phyloP scores from a whole-genome alignment of 345 rosid species.

The Xanthoceras sorbifolium region DNA sequence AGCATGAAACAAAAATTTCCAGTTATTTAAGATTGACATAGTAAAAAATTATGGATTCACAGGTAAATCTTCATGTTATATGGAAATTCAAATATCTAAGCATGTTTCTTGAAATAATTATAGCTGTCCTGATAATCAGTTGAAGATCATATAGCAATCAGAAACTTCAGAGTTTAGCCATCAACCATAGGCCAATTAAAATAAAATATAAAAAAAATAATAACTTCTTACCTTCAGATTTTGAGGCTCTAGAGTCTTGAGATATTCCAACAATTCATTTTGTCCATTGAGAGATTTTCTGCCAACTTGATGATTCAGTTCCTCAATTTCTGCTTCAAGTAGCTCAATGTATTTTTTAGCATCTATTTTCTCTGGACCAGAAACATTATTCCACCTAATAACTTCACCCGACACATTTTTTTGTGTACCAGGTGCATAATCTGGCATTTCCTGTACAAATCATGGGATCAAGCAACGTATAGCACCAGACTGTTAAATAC shows the following conservation, averaged over 20 bases:
- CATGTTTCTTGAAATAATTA: background rate
- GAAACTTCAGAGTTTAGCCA: background rate
- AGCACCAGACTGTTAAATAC: constrained; percentile 13
- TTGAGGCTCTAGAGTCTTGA: constrained; percentile 90
- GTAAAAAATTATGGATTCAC: background rate
- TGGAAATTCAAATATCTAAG: background rate
- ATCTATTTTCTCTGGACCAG: constrained; percentile 89
- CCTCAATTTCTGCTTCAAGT: constrained; percentile 95
- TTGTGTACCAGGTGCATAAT: constrained; percentile 92
- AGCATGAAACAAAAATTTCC: background rate
- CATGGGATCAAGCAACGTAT: constrained; percentile 11
- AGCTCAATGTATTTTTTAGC: constrained; percentile 88
- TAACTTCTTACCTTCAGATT: constrained; percentile 72
- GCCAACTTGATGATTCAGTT: constrained; percentile 74
- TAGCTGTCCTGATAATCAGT: background rate
- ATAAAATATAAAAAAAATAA: background rate
- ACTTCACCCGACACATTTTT: constrained; percentile 95
- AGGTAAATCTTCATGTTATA: background rate
- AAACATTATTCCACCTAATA: constrained; percentile 81
- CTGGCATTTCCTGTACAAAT: constrained; percentile 54
- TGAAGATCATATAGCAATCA: background rate
- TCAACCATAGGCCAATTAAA: constrained; percentile 1
- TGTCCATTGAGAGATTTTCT: constrained; percentile 64
- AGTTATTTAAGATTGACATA: background rate
- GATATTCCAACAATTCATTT: constrained; percentile 87